phyloP scores from a whole-genome alignment of 345 rosid species.

The Lepidium aucheri region DNA sequence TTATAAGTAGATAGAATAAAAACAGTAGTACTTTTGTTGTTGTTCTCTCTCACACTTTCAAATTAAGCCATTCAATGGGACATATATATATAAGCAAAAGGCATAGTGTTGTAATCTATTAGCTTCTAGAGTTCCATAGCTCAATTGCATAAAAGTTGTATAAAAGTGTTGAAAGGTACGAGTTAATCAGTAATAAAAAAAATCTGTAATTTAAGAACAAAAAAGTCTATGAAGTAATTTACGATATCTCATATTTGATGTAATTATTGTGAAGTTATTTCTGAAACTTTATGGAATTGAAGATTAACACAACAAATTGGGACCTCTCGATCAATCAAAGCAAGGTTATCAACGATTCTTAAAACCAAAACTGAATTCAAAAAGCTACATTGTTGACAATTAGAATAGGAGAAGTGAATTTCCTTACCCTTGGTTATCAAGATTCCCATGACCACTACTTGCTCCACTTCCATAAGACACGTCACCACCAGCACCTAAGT shows the following conservation, averaged over 20 bases:
- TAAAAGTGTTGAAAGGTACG: not conserved
- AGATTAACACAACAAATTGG: not conserved
- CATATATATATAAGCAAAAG: conserved; percentile 16
- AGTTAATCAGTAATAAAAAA: not conserved
- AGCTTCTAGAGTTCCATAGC: conserved; percentile 10
- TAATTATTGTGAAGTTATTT: no score
- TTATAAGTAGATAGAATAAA: conserved; percentile 4
- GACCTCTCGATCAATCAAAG: not conserved
- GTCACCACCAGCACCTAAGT: conserved; percentile 44
- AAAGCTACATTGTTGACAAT: conserved; percentile 1
- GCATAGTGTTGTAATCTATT: not conserved
- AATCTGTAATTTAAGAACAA: not conserved
- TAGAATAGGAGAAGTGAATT: not conserved
- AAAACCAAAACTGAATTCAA: not conserved
- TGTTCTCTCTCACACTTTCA: not conserved
- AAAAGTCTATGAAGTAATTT: not conserved
- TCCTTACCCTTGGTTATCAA: conserved; percentile 43
- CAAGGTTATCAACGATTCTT: not conserved
- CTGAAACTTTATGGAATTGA: not conserved
- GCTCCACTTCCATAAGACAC: conserved; percentile 63
- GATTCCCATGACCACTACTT: conserved; percentile 63
- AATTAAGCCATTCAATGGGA: conserved; percentile 9
- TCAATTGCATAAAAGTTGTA: conserved; percentile 13
- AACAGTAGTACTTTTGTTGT: not conserved
- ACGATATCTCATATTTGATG: no score